These are phyloP conservation scores for Sugiyamaella smithiae DNA, from an alignment of 805 yeast genomes.

Conservation along the genomic window DNA sequence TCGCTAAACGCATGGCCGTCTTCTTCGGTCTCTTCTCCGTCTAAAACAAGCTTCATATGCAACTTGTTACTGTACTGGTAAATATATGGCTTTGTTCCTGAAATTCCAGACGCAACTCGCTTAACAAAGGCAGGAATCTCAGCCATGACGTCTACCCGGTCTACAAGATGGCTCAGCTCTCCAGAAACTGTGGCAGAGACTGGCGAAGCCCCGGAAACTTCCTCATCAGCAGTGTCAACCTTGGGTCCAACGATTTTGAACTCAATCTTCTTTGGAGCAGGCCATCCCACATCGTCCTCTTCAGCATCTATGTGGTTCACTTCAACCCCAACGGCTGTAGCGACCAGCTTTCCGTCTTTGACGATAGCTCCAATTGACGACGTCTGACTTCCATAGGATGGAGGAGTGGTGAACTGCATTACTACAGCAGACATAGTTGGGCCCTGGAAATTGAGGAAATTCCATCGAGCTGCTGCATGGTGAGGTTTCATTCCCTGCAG, in stretches of 20 bases:
- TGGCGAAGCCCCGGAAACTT: conserved; percentile 31
- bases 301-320: conserved; percentile 55
- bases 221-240: conserved; percentile 44
- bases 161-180: conserved; percentile 59
- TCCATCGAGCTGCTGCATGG: conserved; percentile 98
- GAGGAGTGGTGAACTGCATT: conserved; percentile 96
- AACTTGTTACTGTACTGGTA: conserved; percentile 81
- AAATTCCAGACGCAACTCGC: conserved; percentile 88
- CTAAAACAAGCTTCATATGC: conserved; percentile 44
- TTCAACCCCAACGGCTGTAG: conserved; percentile 64
- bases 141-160: conserved; percentile 96
- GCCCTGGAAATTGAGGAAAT: conserved; percentile 86
- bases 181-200: conserved; percentile 58
- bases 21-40: conserved; percentile 45
- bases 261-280: conserved; percentile 66
- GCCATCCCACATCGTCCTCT: conserved; percentile 80
- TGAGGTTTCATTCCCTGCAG: conserved; percentile 99
- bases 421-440: conserved; percentile 68
- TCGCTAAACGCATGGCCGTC: conserved; percentile 70
- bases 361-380: conserved; percentile 78
- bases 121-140: conserved; percentile 94
- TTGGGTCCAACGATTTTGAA: conserved; percentile 55
- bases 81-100: conserved; percentile 95
- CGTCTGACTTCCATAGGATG: conserved; percentile 75
- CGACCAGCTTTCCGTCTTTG: conserved; percentile 57